A percentile compares a stretch with the other conserved stretches of the same genome.
Evolutionary conservation across 108 stramenopile genomes (phyloP).

Genomic region (Epithemia pelagica): DNA sequence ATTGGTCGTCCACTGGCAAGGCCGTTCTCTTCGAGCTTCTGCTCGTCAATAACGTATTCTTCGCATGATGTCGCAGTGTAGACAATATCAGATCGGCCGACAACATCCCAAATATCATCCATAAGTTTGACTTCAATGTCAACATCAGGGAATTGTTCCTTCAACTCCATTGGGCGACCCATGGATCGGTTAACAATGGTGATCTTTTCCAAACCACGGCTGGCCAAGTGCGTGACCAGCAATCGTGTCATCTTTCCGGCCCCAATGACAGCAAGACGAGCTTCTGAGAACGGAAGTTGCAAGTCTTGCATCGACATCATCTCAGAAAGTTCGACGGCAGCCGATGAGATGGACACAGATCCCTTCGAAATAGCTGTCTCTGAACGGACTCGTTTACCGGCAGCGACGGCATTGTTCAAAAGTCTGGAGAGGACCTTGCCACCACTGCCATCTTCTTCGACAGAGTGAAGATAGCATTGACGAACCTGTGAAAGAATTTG

Average conservation of each 20-base stretch:
- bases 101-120: constrained; percentile 88
- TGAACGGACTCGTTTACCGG: constrained; percentile 93
- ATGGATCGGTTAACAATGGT: constrained; percentile 93
- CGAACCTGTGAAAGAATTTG: constrained; percentile 96
- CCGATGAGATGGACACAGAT: constrained; percentile 87
- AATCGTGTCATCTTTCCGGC: constrained; percentile 98
- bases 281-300: constrained; percentile 82
- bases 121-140: constrained; percentile 86
- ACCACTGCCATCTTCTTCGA: constrained; percentile 92
- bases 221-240: constrained; percentile 91
- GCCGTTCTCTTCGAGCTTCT: constrained; percentile 75
- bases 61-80: constrained; percentile 89
- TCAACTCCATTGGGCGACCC: constrained; percentile 68
- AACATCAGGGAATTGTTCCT: constrained; percentile 88
- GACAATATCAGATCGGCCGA: constrained; percentile 87
- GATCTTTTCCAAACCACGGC: constrained; percentile 87
- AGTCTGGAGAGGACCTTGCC: constrained; percentile 93
- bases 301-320: constrained; percentile 73
- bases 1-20: constrained; percentile 63
- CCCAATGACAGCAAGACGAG: constrained; percentile 90
- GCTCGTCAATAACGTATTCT: constrained; percentile 79
- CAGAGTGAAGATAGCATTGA: constrained; percentile 93
- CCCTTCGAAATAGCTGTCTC: constrained; percentile 98
- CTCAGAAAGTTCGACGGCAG: constrained; percentile 93
- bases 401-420: constrained; percentile 92